Conservation (phyloP, 2,329 filamentous ascomycete species). For the Verticillium nonalfalfae region DNA sequence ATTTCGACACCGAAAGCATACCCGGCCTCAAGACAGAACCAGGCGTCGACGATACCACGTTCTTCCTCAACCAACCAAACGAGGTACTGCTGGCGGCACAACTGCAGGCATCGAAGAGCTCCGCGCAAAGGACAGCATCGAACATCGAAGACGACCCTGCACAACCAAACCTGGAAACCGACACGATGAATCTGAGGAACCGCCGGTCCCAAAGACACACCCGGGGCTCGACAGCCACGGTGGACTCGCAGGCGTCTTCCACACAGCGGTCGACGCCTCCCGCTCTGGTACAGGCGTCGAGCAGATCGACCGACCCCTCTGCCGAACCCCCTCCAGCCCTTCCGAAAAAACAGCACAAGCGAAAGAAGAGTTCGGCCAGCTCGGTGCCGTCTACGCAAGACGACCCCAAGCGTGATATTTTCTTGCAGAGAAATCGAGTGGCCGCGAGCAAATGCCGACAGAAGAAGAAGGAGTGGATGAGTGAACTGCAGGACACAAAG, state of each 20-base stretch:
- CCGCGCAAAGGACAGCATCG: not conserved
- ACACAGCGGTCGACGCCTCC: not conserved
- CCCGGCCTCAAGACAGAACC: not conserved
- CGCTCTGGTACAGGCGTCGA: conserved; percentile 1
- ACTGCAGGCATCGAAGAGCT: not conserved
- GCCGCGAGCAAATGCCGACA: conserved; percentile 70
- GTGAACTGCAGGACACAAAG: conserved; percentile 40
- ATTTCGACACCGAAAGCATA: conserved; percentile 5
- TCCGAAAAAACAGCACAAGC: conserved; percentile 19
- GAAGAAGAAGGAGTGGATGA: conserved; percentile 53
- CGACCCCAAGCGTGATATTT: conserved; percentile 42
- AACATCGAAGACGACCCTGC: not conserved
- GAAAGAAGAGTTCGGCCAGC: conserved; percentile 10
- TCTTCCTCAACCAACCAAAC: not conserved
- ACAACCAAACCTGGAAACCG: not conserved
- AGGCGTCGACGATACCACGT: not conserved
- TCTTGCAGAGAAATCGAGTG: conserved; percentile 64
- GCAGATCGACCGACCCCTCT: conserved; percentile 10
- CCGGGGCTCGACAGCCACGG: not conserved
- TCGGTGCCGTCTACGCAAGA: conserved; percentile 20
- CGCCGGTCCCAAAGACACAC: not conserved
- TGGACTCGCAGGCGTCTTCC: not conserved
- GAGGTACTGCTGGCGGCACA: not conserved
- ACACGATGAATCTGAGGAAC: not conserved
- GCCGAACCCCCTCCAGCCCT: conserved; percentile 8